These are phyloP conservation scores for Vaccinium myrtillus DNA, from an alignment of 148 eudicot species.

Conservation along the genomic window DNA sequence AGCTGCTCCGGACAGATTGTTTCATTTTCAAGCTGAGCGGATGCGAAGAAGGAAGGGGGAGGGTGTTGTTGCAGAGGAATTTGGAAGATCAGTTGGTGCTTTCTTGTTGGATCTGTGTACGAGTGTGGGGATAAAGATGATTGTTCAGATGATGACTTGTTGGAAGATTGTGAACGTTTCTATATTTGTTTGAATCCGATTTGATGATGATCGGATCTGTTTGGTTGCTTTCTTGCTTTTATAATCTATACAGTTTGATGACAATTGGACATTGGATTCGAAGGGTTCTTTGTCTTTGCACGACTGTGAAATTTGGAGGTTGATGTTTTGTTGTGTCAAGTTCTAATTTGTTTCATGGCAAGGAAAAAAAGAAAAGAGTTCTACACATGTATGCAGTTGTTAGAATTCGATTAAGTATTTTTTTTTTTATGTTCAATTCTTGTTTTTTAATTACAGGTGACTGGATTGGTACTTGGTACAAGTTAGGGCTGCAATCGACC, in stretches of 20 bases:
- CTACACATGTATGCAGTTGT: too few relatives aligned
- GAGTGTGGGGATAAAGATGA: conserved; percentile 28
- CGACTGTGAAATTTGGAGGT: too few relatives aligned
- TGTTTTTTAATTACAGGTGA: too few relatives aligned
- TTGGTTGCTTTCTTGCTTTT: not conserved
- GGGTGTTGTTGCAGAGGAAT: not conserved
- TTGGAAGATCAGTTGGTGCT: conserved; percentile 34
- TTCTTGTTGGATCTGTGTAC: conserved; percentile 33
- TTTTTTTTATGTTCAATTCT: too few relatives aligned
- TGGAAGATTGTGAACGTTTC: conserved; percentile 19
- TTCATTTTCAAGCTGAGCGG: not conserved
- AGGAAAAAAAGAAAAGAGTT: too few relatives aligned
- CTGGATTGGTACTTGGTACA: too few relatives aligned
- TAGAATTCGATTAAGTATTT: too few relatives aligned
- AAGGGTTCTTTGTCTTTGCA: not conserved
- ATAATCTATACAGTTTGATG: not conserved
- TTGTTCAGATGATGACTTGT: not conserved
- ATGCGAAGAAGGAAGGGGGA: not conserved
- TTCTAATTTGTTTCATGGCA: too few relatives aligned
- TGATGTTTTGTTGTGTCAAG: too few relatives aligned
- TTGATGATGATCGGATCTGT: not conserved
- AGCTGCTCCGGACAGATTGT: not conserved
- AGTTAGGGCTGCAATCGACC: too few relatives aligned
- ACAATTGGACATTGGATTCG: not conserved
- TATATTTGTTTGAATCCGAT: not conserved